These are phyloP conservation scores for Fusarium sp. DNA, from an alignment of 2,329 filamentous ascomycete genomes.

Conservation along the genomic window DNA sequence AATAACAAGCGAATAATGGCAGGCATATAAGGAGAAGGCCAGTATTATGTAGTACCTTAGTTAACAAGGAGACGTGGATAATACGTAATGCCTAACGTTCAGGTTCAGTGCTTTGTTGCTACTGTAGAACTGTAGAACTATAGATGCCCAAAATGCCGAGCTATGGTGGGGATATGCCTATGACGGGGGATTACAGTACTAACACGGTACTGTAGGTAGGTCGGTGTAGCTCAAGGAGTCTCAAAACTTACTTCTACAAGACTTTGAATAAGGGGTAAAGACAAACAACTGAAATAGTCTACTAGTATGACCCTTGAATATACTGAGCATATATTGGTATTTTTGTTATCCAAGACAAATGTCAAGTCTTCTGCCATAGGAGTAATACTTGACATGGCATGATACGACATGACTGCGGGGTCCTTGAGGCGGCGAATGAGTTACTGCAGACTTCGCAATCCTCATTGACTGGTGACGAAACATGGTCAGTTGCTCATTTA, in stretches of 20 bases:
- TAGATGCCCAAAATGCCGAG: background rate
- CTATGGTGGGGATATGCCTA: constrained; percentile 11
- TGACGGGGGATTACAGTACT: background rate
- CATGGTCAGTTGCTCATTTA: background rate
- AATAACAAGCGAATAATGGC: background rate
- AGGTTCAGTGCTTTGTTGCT: background rate
- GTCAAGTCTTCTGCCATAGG: background rate
- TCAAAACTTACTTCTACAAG: background rate
- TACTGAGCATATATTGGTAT: background rate
- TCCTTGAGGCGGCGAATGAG: constrained; percentile 15
- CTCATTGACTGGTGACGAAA: constrained; percentile 4
- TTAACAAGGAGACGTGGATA: background rate
- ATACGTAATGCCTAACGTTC: background rate
- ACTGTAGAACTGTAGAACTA: too few species aligned
- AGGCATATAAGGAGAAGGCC: background rate
- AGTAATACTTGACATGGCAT: background rate
- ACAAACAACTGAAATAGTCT: background rate
- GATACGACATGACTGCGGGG: constrained; percentile 28
- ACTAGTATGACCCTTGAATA: background rate
- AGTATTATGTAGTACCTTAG: too few species aligned
- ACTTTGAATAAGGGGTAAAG: background rate
- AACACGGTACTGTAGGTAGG: background rate
- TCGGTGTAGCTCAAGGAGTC: background rate
- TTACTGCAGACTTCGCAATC: background rate
- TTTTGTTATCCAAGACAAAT: background rate